Percentiles rank a stretch among this genome's conserved stretches.
phyloP scores from a whole-genome alignment of 257 asterid species.

The Ligustrum vulgare region DNA sequence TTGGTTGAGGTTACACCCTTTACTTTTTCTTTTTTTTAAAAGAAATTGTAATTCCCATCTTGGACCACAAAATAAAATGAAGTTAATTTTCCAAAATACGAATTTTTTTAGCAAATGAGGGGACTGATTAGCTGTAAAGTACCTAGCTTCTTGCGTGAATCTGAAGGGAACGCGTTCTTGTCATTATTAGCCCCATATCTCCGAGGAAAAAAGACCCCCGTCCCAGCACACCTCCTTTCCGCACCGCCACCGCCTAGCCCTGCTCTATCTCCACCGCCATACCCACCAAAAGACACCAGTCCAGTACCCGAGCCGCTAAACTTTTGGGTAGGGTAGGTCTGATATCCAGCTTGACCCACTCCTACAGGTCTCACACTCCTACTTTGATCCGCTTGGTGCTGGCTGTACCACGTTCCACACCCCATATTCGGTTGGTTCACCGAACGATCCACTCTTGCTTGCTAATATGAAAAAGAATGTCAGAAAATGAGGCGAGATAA shows the following conservation, averaged over 20 bases:
- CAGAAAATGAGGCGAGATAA: neutral
- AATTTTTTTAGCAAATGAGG: neutral
- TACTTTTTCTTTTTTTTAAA: no score
- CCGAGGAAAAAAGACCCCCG: constrained; percentile 83
- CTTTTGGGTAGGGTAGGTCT: constrained; percentile 18
- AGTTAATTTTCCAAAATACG: neutral
- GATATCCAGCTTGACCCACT: constrained; percentile 32
- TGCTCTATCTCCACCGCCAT: constrained; percentile 11
- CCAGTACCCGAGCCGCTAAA: constrained; percentile 25
- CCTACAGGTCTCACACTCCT: constrained; percentile 21
- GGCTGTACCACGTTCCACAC: constrained; percentile 37
- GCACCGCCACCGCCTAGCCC: constrained; percentile 22
- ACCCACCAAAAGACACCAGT: constrained; percentile 27
- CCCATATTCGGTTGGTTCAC: constrained; percentile 37
- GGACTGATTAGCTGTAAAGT: constrained; percentile 22
- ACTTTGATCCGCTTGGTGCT: constrained; percentile 31
- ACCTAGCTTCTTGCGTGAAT: constrained; percentile 64
- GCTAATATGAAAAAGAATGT: neutral
- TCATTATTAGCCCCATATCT: constrained; percentile 32
- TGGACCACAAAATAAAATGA: neutral
- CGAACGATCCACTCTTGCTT: constrained; percentile 20
- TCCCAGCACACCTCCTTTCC: constrained; percentile 61
- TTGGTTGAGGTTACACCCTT: no score
- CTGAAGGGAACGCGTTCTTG: constrained; percentile 27
- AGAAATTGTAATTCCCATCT: neutral